phyloP scores from a whole-genome alignment of 257 asterid species.

The Paulownia fortunei region DNA sequence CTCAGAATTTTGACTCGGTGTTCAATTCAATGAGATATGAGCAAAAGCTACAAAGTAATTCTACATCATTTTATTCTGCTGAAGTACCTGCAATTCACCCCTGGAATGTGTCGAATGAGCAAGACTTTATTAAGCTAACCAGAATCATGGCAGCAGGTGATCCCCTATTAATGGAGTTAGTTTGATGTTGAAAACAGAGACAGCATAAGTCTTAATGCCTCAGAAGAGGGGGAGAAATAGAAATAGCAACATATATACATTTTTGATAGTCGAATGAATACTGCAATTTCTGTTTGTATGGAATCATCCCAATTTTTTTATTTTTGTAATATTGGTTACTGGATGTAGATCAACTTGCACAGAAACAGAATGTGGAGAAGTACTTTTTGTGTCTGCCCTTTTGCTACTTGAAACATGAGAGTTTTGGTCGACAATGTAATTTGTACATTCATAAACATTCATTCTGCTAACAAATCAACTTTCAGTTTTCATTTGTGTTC shows the following conservation, averaged over 20 bases:
- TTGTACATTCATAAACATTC: conserved; percentile 41
- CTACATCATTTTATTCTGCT: conserved; percentile 75
- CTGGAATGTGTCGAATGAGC: conserved; percentile 86
- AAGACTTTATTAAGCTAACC: conserved; percentile 82
- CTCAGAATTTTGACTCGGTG: conserved; percentile 71
- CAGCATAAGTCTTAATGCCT: conserved; percentile 32
- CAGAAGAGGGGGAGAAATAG: conserved; percentile 47
- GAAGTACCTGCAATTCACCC: conserved; percentile 92
- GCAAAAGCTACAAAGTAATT: conserved; percentile 71
- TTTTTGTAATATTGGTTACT: conserved; percentile 25
- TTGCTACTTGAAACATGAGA: conserved; percentile 13
- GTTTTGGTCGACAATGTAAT: conserved; percentile 25
- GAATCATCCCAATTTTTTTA: conserved; percentile 41
- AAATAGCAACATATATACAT: conserved; percentile 43
- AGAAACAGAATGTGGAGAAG: conserved; percentile 41
- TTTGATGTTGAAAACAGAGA: conserved; percentile 44
- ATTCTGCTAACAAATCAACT: conserved; percentile 27
- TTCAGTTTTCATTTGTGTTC: conserved; percentile 16
- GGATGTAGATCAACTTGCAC: conserved; percentile 44
- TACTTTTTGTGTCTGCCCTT: conserved; percentile 22
- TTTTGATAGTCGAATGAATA: conserved; percentile 35
- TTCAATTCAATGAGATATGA: conserved; percentile 73
- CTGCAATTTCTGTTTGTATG: conserved; percentile 51
- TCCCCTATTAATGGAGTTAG: conserved; percentile 91
- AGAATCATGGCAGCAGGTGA: conserved; percentile 97